A percentile compares a stretch with the other conserved stretches of the same genome.
Conservation (phyloP, 331 rosid species). For the Stylosanthes scabra region DNA sequence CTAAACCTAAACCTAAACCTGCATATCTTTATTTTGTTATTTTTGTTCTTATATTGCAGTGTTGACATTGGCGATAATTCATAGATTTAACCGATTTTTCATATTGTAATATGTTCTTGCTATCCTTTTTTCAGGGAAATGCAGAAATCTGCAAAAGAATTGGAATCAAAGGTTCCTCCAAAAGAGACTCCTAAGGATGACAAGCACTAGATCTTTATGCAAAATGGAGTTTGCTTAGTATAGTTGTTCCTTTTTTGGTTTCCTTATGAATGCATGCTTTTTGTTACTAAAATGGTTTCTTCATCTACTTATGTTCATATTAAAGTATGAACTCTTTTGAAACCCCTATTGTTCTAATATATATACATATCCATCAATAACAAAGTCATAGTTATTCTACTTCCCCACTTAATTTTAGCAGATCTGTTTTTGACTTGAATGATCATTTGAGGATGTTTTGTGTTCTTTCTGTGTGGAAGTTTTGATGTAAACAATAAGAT, state of each 20-base stretch:
- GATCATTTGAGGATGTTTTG: background rate
- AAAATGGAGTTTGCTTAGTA: slow-evolving; percentile 14
- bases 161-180: slow-evolving; percentile 66
- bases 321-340: background rate
- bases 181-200: slow-evolving; percentile 72
- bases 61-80: slow-evolving; percentile 1
- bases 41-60: background rate
- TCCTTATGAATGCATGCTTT: background rate
- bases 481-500: too few relatives aligned
- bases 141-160: slow-evolving; percentile 69
- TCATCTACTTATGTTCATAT: slow-evolving; percentile 11
- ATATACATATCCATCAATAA: background rate
- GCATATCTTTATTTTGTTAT: background rate
- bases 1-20: too few relatives aligned
- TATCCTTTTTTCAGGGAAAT: slow-evolving; percentile 55
- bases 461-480: too few relatives aligned
- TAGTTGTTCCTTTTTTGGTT: slow-evolving; percentile 19
- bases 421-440: slow-evolving; percentile 15
- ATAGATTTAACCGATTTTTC: background rate
- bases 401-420: slow-evolving; percentile 4
- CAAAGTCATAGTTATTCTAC: slow-evolving; percentile 11
- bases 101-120: slow-evolving; percentile 20
- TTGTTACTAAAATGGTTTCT: slow-evolving; percentile 15
- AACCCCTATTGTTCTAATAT: background rate
- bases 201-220: slow-evolving; percentile 55